Evolutionary conservation across 2,329 filamentous ascomycete genomes (phyloP).

Genomic region (Scleromitrula shiraiana): DNA sequence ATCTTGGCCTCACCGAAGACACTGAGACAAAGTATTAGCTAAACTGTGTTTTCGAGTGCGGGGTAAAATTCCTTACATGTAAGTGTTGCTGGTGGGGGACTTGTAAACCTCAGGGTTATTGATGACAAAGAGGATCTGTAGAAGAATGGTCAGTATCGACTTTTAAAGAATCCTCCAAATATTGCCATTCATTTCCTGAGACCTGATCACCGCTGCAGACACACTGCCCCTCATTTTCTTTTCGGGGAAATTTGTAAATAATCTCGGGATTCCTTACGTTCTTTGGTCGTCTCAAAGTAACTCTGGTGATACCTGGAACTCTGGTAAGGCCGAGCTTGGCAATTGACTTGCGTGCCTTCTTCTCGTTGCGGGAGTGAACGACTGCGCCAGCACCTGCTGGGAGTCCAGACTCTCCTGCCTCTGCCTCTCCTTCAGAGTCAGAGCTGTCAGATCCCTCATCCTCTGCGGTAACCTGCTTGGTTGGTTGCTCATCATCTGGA

Average conservation of each 20-base stretch:
- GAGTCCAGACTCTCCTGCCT: constrained; percentile 54
- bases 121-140: constrained; percentile 96
- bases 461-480: constrained; percentile 70
- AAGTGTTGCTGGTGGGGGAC: constrained; percentile 98
- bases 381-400: constrained; percentile 81
- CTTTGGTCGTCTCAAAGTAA: constrained; percentile 96
- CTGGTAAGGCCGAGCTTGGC: constrained; percentile 97
- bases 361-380: constrained; percentile 98
- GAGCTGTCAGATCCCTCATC: constrained; percentile 61
- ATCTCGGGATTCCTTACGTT: constrained; percentile 62
- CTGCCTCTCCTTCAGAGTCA: constrained; percentile 72
- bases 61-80: constrained; percentile 65
- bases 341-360: constrained; percentile 99
- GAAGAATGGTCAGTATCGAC: constrained; percentile 14
- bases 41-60: constrained; percentile 1
- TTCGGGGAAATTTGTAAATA: not conserved
- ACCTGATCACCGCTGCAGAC: too few relatives aligned
- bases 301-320: constrained; percentile 93
- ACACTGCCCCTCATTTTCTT: too few relatives aligned
- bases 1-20: constrained; percentile 99
- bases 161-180: not conserved
- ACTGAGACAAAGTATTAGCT: constrained; percentile 40
- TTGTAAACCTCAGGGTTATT: constrained; percentile 99
- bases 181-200: not conserved
- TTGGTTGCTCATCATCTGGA: constrained; percentile 71